Evolutionary conservation across 1,284 basidiomycete genomes (phyloP).

Genomic region (Puccinia brachypodii): DNA sequence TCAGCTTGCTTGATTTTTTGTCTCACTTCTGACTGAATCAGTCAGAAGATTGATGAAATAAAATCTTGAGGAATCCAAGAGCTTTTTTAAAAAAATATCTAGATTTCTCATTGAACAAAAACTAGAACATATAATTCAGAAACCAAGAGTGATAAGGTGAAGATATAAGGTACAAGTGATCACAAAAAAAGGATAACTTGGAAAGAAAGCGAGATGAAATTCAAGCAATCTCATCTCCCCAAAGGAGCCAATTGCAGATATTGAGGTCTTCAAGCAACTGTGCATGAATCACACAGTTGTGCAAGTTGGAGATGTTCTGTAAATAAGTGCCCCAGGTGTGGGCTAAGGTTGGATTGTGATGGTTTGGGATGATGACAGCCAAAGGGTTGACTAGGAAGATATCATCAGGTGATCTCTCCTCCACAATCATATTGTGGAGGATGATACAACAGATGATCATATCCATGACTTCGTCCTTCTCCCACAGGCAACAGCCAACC

Average conservation of each 20-base stretch:
- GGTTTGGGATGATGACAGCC: not conserved
- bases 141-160: not conserved
- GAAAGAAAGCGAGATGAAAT: not conserved
- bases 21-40: not conserved
- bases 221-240: not conserved
- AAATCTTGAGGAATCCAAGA: too few relatives aligned
- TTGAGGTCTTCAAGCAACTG: not conserved
- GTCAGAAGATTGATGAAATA: too few relatives aligned
- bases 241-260: not conserved
- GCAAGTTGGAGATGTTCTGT: not conserved
- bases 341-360: too few relatives aligned
- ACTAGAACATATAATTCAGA: too few relatives aligned
- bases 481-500: not conserved
- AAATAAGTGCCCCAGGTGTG: not conserved
- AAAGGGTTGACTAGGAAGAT: not conserved
- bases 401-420: not conserved
- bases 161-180: not conserved
- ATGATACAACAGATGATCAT: not conserved
- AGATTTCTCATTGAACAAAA: too few relatives aligned
- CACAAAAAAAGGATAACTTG: too few relatives aligned
- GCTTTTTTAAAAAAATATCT: too few relatives aligned
- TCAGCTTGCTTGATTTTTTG: not conserved
- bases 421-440: conserved; percentile 10
- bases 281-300: not conserved
- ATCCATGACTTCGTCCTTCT: not conserved